Percentiles rank a stretch among this genome's conserved stretches.
Conservation (phyloP, 148 eudicot species). For the Chenopodium album region DNA sequence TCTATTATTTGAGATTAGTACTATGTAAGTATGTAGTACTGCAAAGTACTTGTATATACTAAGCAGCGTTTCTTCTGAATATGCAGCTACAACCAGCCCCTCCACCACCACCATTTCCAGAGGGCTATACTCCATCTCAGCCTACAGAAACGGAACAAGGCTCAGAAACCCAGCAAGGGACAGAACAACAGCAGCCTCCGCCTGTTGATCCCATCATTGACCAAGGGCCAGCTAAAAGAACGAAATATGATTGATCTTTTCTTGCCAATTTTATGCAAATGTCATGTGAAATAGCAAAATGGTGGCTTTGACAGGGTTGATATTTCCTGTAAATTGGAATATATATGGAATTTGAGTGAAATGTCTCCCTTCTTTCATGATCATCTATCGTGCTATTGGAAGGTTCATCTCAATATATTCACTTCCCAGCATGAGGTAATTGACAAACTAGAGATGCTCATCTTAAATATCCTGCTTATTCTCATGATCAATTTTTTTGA, state of each 20-base stretch:
- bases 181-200: slow-evolving; percentile 49
- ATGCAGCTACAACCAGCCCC: slow-evolving; percentile 81
- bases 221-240: slow-evolving; percentile 92
- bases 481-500: background rate
- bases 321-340: background rate
- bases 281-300: background rate
- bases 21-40: background rate
- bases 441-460: background rate
- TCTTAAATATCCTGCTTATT: background rate
- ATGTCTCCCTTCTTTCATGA: background rate
- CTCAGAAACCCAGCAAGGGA: slow-evolving; percentile 56
- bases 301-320: background rate
- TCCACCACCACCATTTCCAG: slow-evolving; percentile 89
- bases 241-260: slow-evolving; percentile 43
- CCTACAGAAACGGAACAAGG: slow-evolving; percentile 56
- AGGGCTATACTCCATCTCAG: slow-evolving; percentile 73
- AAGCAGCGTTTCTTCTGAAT: slow-evolving; percentile 10
- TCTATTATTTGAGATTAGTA: background rate
- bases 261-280: background rate
- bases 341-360: background rate
- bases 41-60: background rate
- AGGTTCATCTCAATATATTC: background rate
- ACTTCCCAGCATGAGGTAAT: slow-evolving; percentile 5
- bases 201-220: slow-evolving; percentile 87
- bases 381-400: background rate